Evolutionary conservation across 148 eudicot species (phyloP).

Genomic region (Spergularia bocconei): DNA sequence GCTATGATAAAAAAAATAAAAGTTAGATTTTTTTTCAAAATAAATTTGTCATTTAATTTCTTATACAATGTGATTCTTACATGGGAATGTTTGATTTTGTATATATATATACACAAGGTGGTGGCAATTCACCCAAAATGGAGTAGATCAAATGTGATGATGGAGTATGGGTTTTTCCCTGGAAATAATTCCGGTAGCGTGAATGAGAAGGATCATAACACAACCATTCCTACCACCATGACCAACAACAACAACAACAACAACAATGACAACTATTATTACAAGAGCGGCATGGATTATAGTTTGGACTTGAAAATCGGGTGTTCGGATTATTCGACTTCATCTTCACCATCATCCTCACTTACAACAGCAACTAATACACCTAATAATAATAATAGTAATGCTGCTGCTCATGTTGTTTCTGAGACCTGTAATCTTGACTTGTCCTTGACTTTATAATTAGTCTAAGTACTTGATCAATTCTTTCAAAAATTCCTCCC

Average conservation of each 20-base stretch:
- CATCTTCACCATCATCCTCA: constrained; percentile 31
- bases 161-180: constrained; percentile 69
- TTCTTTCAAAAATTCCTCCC: neutral
- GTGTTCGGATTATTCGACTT: constrained; percentile 22
- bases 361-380: constrained; percentile 26
- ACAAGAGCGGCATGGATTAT: constrained; percentile 11
- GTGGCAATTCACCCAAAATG: constrained; percentile 47
- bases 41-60: too few relatives aligned
- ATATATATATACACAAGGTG: constrained; percentile 18
- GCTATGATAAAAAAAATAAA: too few relatives aligned
- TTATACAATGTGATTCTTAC: too few relatives aligned
- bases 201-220: neutral
- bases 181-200: constrained; percentile 6
- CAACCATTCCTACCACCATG: neutral
- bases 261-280: neutral
- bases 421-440: constrained; percentile 39
- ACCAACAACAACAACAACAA: neutral
- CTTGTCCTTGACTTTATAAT: constrained; percentile 56
- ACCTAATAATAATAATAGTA: neutral
- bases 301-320: constrained; percentile 34
- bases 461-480: neutral
- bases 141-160: constrained; percentile 28
- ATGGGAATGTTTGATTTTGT: neutral
- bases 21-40: too few relatives aligned
- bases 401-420: constrained; percentile 13